phyloP scores from a whole-genome alignment of 306 rosid species.

The Glycine tomentella region DNA sequence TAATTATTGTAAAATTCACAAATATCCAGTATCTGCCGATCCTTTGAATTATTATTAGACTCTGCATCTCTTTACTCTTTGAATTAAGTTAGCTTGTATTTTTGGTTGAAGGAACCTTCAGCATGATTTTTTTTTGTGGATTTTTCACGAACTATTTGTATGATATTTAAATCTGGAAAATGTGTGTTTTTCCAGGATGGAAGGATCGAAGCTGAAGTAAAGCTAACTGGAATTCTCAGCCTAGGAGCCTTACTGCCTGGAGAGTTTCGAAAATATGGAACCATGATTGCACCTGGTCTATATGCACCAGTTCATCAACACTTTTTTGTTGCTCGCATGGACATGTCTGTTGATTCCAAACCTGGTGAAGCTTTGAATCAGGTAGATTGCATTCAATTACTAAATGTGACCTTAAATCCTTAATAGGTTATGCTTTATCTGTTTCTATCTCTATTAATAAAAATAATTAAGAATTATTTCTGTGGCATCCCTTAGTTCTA shows the following conservation, averaged over 20 bases:
- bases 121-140: too few relatives aligned
- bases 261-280: constrained; percentile 85
- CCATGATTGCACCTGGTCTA: constrained; percentile 88
- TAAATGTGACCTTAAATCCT: constrained; percentile 16
- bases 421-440: neutral
- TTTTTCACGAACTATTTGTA: too few relatives aligned
- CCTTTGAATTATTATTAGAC: neutral
- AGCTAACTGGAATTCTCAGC: constrained; percentile 93
- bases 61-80: neutral
- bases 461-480: neutral
- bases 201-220: constrained; percentile 93
- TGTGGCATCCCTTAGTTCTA: constrained; percentile 1
- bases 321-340: constrained; percentile 94
- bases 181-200: constrained; percentile 75
- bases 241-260: constrained; percentile 94
- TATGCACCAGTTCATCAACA: constrained; percentile 98
- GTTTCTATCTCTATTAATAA: neutral
- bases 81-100: neutral
- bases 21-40: too few relatives aligned
- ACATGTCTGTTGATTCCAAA: constrained; percentile 96
- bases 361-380: constrained; percentile 94
- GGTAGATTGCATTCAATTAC: constrained; percentile 53
- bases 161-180: constrained; percentile 42
- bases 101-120: too few relatives aligned
- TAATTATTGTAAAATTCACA: constrained; percentile 25